A percentile compares a stretch with the other conserved stretches of the same genome.
Conservation (phyloP, 2,329 filamentous ascomycete species). For the Aspergillus fumigatiaffinis region DNA sequence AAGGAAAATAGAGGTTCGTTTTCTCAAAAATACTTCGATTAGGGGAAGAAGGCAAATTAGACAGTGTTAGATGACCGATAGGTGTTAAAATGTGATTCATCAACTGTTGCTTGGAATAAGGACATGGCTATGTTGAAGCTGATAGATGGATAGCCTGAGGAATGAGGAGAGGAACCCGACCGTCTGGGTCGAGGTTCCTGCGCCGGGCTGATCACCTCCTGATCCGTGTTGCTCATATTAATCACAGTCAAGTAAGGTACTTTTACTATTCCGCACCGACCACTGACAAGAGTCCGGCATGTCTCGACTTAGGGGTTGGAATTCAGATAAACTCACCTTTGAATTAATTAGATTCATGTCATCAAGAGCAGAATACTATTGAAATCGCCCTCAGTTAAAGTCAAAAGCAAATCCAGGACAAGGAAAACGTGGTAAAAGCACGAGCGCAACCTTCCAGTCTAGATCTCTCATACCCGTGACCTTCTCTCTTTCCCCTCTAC, state of each 20-base stretch:
- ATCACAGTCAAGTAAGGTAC: neutral
- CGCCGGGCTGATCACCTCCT: conserved; percentile 22
- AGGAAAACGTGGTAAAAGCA: neutral
- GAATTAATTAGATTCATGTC: neutral
- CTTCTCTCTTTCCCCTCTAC: neutral
- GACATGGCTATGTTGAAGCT: neutral
- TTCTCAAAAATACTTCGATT: neutral
- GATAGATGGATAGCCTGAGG: neutral
- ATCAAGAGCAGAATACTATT: neutral
- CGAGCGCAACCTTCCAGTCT: neutral
- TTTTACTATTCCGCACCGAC: neutral
- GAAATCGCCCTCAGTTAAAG: neutral
- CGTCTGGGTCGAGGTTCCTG: conserved; percentile 28
- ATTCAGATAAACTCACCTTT: neutral
- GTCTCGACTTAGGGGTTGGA: neutral
- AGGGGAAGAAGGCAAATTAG: neutral
- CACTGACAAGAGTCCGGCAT: neutral
- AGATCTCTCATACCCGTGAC: neutral
- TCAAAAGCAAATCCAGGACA: neutral
- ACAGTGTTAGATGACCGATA: neutral
- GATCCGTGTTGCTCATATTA: conserved; percentile 10
- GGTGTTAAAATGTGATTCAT: neutral
- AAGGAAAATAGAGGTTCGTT: neutral
- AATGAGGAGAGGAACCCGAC: conserved; percentile 18
- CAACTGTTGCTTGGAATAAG: neutral